These are phyloP conservation scores for Casuarina equisetifolia DNA, from an alignment of 306 rosid genomes.

Conservation along the genomic window DNA sequence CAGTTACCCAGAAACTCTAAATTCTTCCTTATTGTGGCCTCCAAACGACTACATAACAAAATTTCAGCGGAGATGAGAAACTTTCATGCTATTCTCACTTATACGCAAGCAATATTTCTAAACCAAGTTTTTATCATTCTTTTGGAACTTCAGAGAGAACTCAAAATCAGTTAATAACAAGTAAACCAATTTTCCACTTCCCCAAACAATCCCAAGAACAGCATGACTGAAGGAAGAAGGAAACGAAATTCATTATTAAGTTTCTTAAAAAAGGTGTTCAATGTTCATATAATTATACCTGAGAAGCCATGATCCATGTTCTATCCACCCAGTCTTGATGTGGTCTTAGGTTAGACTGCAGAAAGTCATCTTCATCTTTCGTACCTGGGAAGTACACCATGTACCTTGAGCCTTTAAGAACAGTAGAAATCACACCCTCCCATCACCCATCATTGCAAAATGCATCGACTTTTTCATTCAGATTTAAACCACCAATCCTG, in stretches of 20 bases:
- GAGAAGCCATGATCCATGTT: slow-evolving; percentile 57
- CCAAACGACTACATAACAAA: background rate
- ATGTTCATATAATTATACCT: slow-evolving; percentile 37
- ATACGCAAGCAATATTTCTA: background rate
- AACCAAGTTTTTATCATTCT: background rate
- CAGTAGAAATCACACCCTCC: slow-evolving; percentile 59
- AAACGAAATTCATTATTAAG: background rate
- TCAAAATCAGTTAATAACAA: background rate
- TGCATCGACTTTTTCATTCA: slow-evolving; percentile 62
- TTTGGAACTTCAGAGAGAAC: background rate
- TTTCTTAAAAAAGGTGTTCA: background rate
- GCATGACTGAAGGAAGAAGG: background rate
- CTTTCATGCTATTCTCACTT: background rate
- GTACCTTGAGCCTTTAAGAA: slow-evolving; percentile 43
- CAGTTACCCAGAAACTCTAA: background rate
- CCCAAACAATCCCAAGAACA: background rate
- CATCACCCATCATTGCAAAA: slow-evolving; percentile 69
- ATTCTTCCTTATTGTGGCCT: background rate
- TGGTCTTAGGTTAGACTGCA: slow-evolving; percentile 47
- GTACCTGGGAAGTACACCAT: slow-evolving; percentile 48
- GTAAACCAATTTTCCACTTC: background rate
- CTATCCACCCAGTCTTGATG: slow-evolving; percentile 59
- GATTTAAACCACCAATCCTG: slow-evolving; percentile 26
- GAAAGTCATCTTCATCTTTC: slow-evolving; percentile 43
- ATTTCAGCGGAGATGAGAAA: background rate